Evolutionary conservation across 2,329 filamentous ascomycete species (phyloP).

Genomic region (Rhinocladiella similis): DNA sequence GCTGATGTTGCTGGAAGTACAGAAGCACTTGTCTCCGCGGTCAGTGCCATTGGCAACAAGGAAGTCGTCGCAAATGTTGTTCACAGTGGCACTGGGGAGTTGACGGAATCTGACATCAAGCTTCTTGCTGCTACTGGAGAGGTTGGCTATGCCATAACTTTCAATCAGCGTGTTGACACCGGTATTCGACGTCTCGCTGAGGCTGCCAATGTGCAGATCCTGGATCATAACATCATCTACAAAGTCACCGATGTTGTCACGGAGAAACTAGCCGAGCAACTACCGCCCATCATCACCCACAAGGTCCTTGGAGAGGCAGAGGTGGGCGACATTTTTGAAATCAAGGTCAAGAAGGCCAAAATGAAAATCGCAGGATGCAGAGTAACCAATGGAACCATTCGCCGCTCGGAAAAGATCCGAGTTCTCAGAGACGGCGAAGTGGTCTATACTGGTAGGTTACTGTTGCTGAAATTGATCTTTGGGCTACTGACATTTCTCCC

Average conservation of each 20-base stretch:
- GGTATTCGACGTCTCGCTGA: conserved; percentile 71
- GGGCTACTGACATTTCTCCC: not conserved
- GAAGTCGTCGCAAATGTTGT: conserved; percentile 79
- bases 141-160: conserved; percentile 75
- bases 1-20: conserved; percentile 92
- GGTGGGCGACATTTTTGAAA: conserved; percentile 77
- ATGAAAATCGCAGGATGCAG: conserved; percentile 83
- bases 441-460: conserved; percentile 76
- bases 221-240: conserved; percentile 73
- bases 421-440: conserved; percentile 70
- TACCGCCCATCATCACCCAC: conserved; percentile 66
- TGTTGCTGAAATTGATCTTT: conserved; percentile 1
- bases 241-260: conserved; percentile 51
- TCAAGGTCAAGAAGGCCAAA: conserved; percentile 71
- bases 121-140: conserved; percentile 70
- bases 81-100: conserved; percentile 71
- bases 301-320: conserved; percentile 87
- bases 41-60: conserved; percentile 77
- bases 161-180: conserved; percentile 72
- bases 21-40: conserved; percentile 79
- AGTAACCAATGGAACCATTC: conserved; percentile 76
- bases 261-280: conserved; percentile 64
- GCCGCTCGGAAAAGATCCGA: conserved; percentile 63
- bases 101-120: conserved; percentile 85
- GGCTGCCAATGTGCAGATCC: conserved; percentile 68